phyloP scores from a whole-genome alignment of 2,329 filamentous ascomycete species.

The Aspergillus oerlinghausenensis region DNA sequence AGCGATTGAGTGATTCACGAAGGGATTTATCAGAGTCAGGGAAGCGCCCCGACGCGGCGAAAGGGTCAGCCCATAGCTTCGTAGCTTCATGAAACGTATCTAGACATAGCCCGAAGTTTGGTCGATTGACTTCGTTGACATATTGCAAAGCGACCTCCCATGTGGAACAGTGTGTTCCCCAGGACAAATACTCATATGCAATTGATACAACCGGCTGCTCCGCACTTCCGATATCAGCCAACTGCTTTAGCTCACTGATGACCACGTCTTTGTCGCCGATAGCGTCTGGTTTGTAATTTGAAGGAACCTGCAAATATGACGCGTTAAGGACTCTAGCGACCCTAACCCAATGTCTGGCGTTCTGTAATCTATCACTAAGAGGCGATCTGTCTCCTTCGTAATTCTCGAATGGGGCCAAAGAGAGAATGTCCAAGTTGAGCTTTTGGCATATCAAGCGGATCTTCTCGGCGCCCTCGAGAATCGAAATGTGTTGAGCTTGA shows the following conservation, averaged over 20 bases:
- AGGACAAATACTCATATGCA: slow-evolving; percentile 34
- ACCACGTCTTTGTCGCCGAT: slow-evolving; percentile 24
- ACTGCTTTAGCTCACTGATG: slow-evolving; percentile 25
- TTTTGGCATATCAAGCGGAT: slow-evolving; percentile 17
- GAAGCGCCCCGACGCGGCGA: slow-evolving; percentile 19
- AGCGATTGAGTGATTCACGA: slow-evolving; percentile 19
- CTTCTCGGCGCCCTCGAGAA: slow-evolving; percentile 12
- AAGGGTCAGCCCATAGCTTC: slow-evolving; percentile 30
- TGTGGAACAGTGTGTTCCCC: slow-evolving; percentile 27
- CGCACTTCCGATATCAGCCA: slow-evolving; percentile 26
- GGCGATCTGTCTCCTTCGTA: slow-evolving; percentile 30
- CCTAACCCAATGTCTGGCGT: slow-evolving; percentile 29
- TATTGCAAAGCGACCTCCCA: slow-evolving; percentile 31
- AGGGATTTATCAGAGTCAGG: slow-evolving; percentile 16
- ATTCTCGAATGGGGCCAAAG: slow-evolving; percentile 34
- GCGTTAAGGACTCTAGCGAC: slow-evolving; percentile 22
- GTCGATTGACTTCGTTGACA: slow-evolving; percentile 23
- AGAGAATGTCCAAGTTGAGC: slow-evolving; percentile 20
- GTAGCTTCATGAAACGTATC: slow-evolving; percentile 34
- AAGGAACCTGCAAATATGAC: slow-evolving; percentile 29
- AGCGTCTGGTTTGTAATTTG: slow-evolving; percentile 21
- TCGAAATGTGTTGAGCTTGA: slow-evolving; percentile 9
- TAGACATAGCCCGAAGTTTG: slow-evolving; percentile 36
- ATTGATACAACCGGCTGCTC: slow-evolving; percentile 21
- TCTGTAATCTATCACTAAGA: slow-evolving; percentile 22